Base-by-base conservation (phyloP, 1,284 basidiomycete genomes). In the Cyathus olla region DNA sequence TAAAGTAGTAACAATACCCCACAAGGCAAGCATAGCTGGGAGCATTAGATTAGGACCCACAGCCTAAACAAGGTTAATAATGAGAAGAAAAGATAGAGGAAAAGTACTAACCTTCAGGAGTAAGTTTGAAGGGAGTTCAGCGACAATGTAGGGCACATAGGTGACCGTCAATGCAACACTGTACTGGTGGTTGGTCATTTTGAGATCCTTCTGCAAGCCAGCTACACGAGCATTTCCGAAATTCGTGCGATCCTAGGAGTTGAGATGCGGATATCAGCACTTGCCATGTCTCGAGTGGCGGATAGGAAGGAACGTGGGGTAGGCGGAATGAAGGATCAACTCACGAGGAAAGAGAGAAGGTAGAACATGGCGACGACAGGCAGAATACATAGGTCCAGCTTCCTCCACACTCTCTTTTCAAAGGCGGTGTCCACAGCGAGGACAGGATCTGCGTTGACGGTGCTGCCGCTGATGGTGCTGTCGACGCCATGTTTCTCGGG, bases 71-170 rank as follows among this genome's bases (percentile, higher is more conserved):
- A n/a, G 24, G 27, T 4, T 17, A 27, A 17, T 50, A n/a, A n/a
- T n/a, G n/a, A n/a, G n/a, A 21, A 21, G 19, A 57, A 21, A 19
- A n/a, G 22, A n/a, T 11, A 27, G 31, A 39, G n/a, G 22, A 31
- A 29, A 9, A 27, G 57, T n/a, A 59, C 69, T 19, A 49, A 82
- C 83, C 75, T 84, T 85, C 47, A 86, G 74, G 48, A 87, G 60
- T 46, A 88, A 69, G 63, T 88, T 89, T 17, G 82, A 84, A 2
- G 89, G 89, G 17, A 90, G 69, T 61, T 90, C 87, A 27, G 82
- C 80, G 27, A 74, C 69, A 42, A 87, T 85, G 63, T 89, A 90
- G 2, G 87, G 87, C 24, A 83, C 73, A 66, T 82, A 86, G 15
- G 83, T 84, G 37, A 85, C 73, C 2, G 85, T 86, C 37, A 87